Evolutionary conservation across 1,284 basidiomycete species (phyloP), one percentile per base, ranked within the genome.

Genomic region (Microbotryum silenes-acaulis): DNA sequence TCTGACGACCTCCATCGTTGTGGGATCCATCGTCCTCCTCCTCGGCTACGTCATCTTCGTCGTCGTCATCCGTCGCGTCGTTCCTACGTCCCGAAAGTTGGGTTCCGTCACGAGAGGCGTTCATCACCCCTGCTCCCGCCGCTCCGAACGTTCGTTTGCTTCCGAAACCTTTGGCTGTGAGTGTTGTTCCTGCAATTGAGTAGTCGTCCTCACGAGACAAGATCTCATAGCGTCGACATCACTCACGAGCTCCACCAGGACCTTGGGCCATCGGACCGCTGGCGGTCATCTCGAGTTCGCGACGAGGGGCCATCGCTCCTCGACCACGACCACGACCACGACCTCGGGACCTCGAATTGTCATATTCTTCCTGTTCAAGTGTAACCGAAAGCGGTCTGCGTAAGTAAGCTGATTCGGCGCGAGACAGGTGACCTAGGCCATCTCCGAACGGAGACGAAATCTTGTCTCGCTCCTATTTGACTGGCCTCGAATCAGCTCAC

Each of bases 201-300:
- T 46, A 4, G 20, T n/a, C 16, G 25, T 20, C 10, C n/a, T 12
- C 31, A 1, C 9, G 12, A 23, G 29, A 10, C 2, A 25, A 10
- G 42, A 53, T 21, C 6, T 23, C 18, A 45, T 37, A 44, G 7
- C 5, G n/a, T 1, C 10, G 25, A 51, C n/a, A n/a, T 3, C 27
- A 61, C 67, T 21, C n/a, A 68, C 67, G 62, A 25, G 65, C 60
- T 44, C 65, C 67, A 20, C 60, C 59, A 6, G 67, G 67, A 47
- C 67, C 67, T 29, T 69, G 67, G 3, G 67, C 67, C 67, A 69
- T 69, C 42, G 67, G 67, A 42, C 67, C 67, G 10, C 52, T 60
- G 1, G 67, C 67, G 1, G 65, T 69, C 67, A 69, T 69, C 25
- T 69, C 63, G 12, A 67, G 56, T 27, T 68, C 64, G 20, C 45